Evolutionary conservation across 83 land plant genomes (phyloP).

Genomic region (Picea abies): DNA sequence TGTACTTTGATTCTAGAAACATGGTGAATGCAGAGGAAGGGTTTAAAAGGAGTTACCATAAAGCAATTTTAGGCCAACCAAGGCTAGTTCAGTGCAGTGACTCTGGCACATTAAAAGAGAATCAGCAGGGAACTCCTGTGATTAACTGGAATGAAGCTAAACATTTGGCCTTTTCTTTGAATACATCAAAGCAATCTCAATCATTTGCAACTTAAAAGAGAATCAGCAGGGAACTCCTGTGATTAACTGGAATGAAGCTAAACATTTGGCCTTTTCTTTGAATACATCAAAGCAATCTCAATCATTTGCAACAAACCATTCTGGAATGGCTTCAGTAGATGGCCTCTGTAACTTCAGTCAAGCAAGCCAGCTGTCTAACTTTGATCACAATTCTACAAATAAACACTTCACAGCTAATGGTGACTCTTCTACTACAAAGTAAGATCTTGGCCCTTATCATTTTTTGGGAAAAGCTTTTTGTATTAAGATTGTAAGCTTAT

Average conservation of each 20-base stretch:
- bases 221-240: neutral
- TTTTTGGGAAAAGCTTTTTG: neutral
- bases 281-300: neutral
- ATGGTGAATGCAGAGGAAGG: neutral
- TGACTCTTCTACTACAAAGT: conserved; percentile 10
- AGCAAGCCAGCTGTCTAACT: neutral
- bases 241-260: neutral
- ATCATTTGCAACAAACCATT: neutral
- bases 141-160: neutral
- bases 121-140: neutral
- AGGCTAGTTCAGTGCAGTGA: conserved; percentile 10
- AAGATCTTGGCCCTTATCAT: neutral
- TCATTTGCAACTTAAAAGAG: neutral
- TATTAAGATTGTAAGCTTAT: neutral
- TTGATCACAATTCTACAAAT: neutral
- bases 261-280: neutral
- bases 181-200: neutral
- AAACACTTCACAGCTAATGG: neutral
- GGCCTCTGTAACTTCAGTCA: conserved; percentile 1
- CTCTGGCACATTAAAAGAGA: neutral
- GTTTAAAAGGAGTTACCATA: conserved; percentile 13
- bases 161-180: neutral
- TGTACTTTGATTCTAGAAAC: neutral
- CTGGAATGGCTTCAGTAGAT: conserved; percentile 6
- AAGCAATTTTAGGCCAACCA: conserved; percentile 6